Conservation (phyloP, 495 filamentous ascomycete species). For the Niebla homalea region DNA sequence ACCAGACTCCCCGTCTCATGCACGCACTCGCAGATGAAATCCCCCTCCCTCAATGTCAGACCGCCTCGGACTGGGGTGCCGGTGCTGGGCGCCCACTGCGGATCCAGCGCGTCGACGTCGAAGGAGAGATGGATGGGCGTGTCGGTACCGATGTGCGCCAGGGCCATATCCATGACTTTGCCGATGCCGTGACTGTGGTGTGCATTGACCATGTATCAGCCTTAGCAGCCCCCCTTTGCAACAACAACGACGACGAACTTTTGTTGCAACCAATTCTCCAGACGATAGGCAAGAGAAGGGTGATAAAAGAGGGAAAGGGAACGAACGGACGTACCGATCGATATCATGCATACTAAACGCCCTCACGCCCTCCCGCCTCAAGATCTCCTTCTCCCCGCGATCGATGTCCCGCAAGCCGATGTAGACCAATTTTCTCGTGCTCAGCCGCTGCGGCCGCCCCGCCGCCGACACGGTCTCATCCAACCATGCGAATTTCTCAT, state of each 20-base stretch:
- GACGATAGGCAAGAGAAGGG: too few relatives aligned
- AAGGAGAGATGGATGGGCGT: slow-evolving; percentile 95
- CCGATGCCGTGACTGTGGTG: slow-evolving; percentile 83
- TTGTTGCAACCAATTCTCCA: too few relatives aligned
- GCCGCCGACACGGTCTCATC: slow-evolving; percentile 16
- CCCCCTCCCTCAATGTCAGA: slow-evolving; percentile 86
- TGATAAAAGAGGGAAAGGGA: neutral
- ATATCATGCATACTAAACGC: slow-evolving; percentile 99
- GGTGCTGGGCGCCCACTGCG: slow-evolving; percentile 89
- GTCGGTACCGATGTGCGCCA: slow-evolving; percentile 84
- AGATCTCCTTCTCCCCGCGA: slow-evolving; percentile 73
- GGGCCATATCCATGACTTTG: slow-evolving; percentile 90
- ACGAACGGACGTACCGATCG: slow-evolving; percentile 45
- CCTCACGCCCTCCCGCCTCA: slow-evolving; percentile 79
- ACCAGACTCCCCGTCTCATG: slow-evolving; percentile 85
- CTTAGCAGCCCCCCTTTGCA: too few relatives aligned
- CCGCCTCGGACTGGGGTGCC: slow-evolving; percentile 94
- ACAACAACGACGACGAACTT: too few relatives aligned
- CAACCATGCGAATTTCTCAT: slow-evolving; percentile 84
- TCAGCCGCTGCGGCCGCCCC: slow-evolving; percentile 45
- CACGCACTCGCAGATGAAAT: slow-evolving; percentile 95
- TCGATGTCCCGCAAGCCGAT: slow-evolving; percentile 94
- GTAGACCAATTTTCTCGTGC: slow-evolving; percentile 82
- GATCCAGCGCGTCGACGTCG: slow-evolving; percentile 93
- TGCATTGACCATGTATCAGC: too few relatives aligned